phyloP scores from a whole-genome alignment of 1,284 basidiomycete genomes.

The Ganoderma multipileum region DNA sequence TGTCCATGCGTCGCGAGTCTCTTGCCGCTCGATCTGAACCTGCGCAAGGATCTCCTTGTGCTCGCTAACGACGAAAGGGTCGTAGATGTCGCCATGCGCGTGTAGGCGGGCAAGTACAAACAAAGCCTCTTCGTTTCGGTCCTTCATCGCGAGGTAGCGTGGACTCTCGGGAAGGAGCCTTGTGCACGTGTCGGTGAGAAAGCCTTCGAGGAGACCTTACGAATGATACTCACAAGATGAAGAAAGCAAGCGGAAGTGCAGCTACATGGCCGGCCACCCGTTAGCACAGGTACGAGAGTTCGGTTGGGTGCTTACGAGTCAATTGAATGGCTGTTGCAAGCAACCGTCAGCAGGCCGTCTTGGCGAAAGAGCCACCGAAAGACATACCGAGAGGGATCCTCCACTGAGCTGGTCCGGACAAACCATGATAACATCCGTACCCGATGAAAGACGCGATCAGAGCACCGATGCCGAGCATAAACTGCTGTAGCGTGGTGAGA shows the following conservation, averaged over 20 bases:
- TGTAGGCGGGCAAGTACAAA: constrained; percentile 56
- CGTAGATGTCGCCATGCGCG: constrained; percentile 53
- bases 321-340: constrained; percentile 31
- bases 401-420: constrained; percentile 52
- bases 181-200: not conserved
- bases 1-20: constrained; percentile 44
- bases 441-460: constrained; percentile 51
- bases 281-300: not conserved
- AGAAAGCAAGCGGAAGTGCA: constrained; percentile 61
- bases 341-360: not conserved
- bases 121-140: constrained; percentile 53
- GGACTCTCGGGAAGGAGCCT: constrained; percentile 58
- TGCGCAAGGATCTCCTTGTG: constrained; percentile 45
- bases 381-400: constrained; percentile 54
- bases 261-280: constrained; percentile 28
- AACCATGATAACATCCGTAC: constrained; percentile 36
- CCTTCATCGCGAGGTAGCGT: constrained; percentile 67
- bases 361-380: not conserved
- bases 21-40: constrained; percentile 44
- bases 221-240: constrained; percentile 47
- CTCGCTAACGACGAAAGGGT: constrained; percentile 52
- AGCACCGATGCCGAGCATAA: constrained; percentile 56
- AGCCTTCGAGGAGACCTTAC: not conserved
- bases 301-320: constrained; percentile 33
- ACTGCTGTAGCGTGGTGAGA: constrained; percentile 67